Conservation (phyloP, 495 filamentous ascomycete genomes). For the Tuber brumale region DNA sequence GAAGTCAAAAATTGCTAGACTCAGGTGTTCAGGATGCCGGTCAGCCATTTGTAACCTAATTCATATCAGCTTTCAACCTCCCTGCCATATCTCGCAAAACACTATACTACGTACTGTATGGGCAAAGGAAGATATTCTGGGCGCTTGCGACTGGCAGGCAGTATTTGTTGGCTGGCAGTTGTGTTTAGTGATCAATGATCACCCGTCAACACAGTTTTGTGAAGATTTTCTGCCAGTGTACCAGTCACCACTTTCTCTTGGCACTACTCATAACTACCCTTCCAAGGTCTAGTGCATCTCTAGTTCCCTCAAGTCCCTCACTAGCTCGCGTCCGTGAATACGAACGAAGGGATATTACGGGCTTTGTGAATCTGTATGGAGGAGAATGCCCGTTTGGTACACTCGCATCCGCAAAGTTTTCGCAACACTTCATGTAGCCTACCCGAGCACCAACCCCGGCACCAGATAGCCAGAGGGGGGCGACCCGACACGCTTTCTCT, state of each 20-base stretch:
- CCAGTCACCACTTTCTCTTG: background rate
- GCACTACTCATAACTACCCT: background rate
- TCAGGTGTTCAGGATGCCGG: background rate
- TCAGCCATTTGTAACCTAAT: background rate
- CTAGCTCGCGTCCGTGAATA: background rate
- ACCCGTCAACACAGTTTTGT: too few species aligned
- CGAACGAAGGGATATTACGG: background rate
- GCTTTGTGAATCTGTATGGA: too few species aligned
- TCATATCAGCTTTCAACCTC: background rate
- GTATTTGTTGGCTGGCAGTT: background rate
- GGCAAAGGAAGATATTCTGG: background rate
- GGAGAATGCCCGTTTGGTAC: too few species aligned
- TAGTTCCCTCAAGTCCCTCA: background rate
- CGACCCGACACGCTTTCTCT: too few species aligned
- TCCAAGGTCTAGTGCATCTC: background rate
- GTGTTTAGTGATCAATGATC: too few species aligned
- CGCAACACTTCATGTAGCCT: too few species aligned
- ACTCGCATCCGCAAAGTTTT: too few species aligned
- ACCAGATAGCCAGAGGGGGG: too few species aligned
- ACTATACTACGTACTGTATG: background rate
- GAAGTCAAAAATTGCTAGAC: background rate
- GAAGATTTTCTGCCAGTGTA: background rate
- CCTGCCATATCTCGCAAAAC: background rate
- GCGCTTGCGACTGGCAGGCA: too few species aligned
- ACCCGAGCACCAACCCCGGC: too few species aligned